Base-by-base conservation (phyloP, 1,139 yeast genomes). In the Geotrichum cucujoidarum region DNA sequence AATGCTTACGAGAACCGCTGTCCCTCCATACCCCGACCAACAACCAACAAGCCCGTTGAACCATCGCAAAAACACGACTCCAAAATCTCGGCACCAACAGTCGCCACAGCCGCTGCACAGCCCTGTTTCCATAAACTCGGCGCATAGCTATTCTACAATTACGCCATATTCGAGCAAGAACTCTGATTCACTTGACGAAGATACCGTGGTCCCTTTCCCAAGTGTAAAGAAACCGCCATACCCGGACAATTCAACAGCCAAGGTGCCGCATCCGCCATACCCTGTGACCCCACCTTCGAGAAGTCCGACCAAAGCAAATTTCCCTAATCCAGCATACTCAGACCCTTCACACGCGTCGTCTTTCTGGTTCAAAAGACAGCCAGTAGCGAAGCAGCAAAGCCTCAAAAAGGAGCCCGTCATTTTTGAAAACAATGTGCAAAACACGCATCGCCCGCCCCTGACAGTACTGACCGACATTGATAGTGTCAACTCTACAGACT, bases 101-200 rank as follows among this genome's bases (percentile, higher is more conserved):
- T n/a, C n/a, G n/a, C n/a, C n/a, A n/a, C n/a, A n/a, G n/a, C n/a
- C n/a, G n/a, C n/a, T n/a, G n/a, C n/a, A n/a, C n/a, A n/a, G n/a
- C n/a, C n/a, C n/a, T n/a, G n/a, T n/a, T n/a, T n/a, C n/a, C n/a
- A n/a, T n/a, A n/a, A n/a, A n/a, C n/a, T n/a, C n/a, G n/a, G n/a
- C 42, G 14, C 50, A 47, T 24, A 47, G 50, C 29, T 29, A 43
- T n/a, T 47, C 50, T 4, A 47, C 50, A 2, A 47, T 37, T n/a
- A 47, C 50, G 3, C 50, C 43, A 34, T 43, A 43, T 22, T 44
- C 50, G 4, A 40, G 38, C 3, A 44, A 45, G 11, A 14, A 34
- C 5, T 41, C 45, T 14, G 49, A 41, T 20, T 40, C 37, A 6
- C 34, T 14, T 35, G 49, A 46, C 8, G 49, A 40, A 10, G 40